phyloP scores from a whole-genome alignment of 208 protist genomes.

The Crithidia brevicula region DNA sequence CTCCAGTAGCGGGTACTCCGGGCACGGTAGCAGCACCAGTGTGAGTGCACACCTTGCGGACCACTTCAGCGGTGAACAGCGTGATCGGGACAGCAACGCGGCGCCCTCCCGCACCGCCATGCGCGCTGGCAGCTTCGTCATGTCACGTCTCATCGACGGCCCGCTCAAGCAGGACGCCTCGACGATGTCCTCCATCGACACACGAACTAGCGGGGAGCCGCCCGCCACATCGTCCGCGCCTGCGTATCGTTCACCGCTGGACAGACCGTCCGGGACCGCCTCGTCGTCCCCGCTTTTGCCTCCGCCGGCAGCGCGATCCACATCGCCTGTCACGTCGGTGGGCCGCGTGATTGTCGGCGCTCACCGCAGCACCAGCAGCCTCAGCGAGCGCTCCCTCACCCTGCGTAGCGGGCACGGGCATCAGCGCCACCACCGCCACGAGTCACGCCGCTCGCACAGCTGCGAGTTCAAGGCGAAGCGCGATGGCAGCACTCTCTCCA shows the following conservation, averaged over 20 bases:
- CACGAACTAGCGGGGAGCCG: not conserved
- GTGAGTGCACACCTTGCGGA: constrained; percentile 7
- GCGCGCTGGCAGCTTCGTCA: constrained; percentile 10
- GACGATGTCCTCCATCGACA: not conserved
- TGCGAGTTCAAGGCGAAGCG: not conserved
- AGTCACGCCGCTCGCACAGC: not conserved
- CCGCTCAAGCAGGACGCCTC: constrained; percentile 3
- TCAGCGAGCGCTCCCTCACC: not conserved
- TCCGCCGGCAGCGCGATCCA: not conserved
- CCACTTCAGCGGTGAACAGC: not conserved
- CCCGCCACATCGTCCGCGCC: not conserved
- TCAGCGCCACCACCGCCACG: not conserved
- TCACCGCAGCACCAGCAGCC: not conserved
- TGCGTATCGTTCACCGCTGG: too few relatives aligned
- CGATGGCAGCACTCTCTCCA: too few relatives aligned
- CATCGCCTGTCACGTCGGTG: not conserved
- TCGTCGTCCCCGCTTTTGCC: not conserved
- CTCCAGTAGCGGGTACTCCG: not conserved
- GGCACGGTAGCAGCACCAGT: constrained; percentile 20
- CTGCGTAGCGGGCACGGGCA: not conserved
- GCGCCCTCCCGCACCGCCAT: constrained; percentile 2
- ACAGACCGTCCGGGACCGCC: not conserved
- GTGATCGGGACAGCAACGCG: not conserved
- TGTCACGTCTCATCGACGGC: constrained; percentile 3
- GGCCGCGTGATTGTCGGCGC: not conserved